A percentile compares a stretch with the other conserved stretches of the same genome.
phyloP scores from a whole-genome alignment of 257 asterid genomes.

The Lavandula angustifolia region DNA sequence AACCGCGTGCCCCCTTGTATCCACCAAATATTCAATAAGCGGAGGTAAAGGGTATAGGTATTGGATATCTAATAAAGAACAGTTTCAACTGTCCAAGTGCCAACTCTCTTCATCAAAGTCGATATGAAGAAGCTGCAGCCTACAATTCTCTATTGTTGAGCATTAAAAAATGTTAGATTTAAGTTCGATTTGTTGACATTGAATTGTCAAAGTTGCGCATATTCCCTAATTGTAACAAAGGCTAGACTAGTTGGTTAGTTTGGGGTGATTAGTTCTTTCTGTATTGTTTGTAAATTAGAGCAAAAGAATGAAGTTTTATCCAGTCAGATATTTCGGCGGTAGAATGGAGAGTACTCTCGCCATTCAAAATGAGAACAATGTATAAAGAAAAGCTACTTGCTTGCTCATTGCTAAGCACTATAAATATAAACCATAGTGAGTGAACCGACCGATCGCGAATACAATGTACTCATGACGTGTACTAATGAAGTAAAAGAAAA shows the following conservation, averaged over 20 bases:
- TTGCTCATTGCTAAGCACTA: too few species aligned
- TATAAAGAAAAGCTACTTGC: too few species aligned
- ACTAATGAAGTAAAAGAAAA: too few species aligned
- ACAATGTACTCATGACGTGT: too few species aligned
- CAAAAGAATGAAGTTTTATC: too few species aligned
- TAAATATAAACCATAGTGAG: too few species aligned
- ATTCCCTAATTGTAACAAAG: background rate
- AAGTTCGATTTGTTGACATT: conserved; percentile 3
- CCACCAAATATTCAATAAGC: background rate
- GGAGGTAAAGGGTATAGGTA: background rate
- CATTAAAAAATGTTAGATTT: background rate
- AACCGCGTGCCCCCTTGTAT: too few species aligned
- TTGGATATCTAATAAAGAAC: background rate
- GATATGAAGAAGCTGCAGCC: background rate
- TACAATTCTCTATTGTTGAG: background rate
- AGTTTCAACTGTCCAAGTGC: background rate
- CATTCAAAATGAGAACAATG: too few species aligned
- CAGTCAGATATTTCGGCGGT: too few species aligned
- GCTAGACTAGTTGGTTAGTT: background rate
- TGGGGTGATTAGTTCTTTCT: background rate
- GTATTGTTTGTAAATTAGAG: too few species aligned
- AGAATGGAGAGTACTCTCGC: too few species aligned
- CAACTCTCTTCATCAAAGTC: background rate
- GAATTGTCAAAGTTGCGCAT: background rate
- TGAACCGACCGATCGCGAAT: too few species aligned